Evolutionary conservation across 2,329 filamentous ascomycete genomes (phyloP), one percentile per base, ranked within the genome.

Genomic region (Xylariaceae sp.): DNA sequence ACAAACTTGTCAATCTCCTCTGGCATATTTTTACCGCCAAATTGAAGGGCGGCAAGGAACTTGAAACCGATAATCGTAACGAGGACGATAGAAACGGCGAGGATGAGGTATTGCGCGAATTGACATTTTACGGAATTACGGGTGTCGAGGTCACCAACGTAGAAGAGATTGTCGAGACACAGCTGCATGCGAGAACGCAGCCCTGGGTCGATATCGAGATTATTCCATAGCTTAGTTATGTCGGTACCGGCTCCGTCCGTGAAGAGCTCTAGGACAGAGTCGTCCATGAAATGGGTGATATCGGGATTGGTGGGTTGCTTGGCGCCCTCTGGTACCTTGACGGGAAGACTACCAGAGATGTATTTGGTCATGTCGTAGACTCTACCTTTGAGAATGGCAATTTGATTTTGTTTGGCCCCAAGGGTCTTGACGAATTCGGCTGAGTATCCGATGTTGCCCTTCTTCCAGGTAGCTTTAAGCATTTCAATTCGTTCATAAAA

Each of bases 1-100:
- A 99, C 80, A 70, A 99, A 99, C 71, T 99, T 99, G 74, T 99
- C 94, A 32, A 99, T 82, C 68, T 96, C 94, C 73, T 99, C 94
- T 0, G 94, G 95, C 39, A 92, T 76, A 60, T 89, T 96, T 76
- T 95, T 96, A 64, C 80, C 85, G 44, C 89, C 87, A 66, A 99
- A 99, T 68, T 99, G 94, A 55, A 99, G 79, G 6, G 94, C 94
- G 34, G 95, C 95, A 62, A 97, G 80, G 76, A 99, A 99, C 71
- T 99, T 99, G 84, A 97, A 95, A 19, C 80, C 83, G 63, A 99
- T 92, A 58, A 99, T 86, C 45, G 80, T 79, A 64, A 86, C 87
- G 44, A 99, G 77, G 55, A 96, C 63, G 61, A 90, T 79, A 0
- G 92, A 91, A 50, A 99, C 85, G 3, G 87, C 88, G 37, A 99